Evolutionary conservation across 352 stramenopile genomes (phyloP).

Genomic region (Elongisporangium senticosum): DNA sequence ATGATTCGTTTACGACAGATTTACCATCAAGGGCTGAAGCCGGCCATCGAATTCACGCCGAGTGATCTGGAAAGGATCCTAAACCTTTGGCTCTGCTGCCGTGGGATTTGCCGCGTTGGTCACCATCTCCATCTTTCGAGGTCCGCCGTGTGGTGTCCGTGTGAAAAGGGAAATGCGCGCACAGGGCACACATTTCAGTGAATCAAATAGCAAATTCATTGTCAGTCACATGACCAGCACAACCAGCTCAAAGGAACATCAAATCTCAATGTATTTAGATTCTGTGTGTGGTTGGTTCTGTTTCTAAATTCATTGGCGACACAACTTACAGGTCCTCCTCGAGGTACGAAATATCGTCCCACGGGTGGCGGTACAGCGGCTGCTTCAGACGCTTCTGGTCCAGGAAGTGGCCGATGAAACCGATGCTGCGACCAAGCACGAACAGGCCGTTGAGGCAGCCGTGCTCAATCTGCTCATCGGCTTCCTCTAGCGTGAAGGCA

Average conservation of each 20-base stretch:
- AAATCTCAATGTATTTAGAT: slow-evolving; percentile 19
- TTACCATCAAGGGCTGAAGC: no score
- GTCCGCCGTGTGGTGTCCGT: no score
- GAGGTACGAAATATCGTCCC: slow-evolving; percentile 97
- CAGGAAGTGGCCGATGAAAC: slow-evolving; percentile 94
- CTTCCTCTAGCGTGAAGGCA: slow-evolving; percentile 87
- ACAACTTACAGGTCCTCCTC: slow-evolving; percentile 63
- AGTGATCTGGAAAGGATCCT: no score
- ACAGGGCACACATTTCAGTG: no score
- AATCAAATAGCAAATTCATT: no score
- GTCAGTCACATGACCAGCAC: no score
- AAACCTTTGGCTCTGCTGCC: no score
- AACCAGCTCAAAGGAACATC: slow-evolving; percentile 17
- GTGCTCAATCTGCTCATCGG: slow-evolving; percentile 93
- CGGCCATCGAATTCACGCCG: no score
- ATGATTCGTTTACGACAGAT: no score
- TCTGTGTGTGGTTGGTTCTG: not conserved
- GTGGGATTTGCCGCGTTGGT: no score
- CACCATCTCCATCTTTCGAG: no score
- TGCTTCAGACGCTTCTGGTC: slow-evolving; percentile 98
- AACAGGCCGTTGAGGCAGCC: slow-evolving; percentile 95
- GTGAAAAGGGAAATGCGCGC: no score
- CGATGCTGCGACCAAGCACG: slow-evolving; percentile 80
- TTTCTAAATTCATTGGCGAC: not conserved
- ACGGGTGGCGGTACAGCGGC: slow-evolving; percentile 95